These are phyloP conservation scores for Suhomyces kilbournensis DNA, from an alignment of 805 yeast species.

Conservation along the genomic window DNA sequence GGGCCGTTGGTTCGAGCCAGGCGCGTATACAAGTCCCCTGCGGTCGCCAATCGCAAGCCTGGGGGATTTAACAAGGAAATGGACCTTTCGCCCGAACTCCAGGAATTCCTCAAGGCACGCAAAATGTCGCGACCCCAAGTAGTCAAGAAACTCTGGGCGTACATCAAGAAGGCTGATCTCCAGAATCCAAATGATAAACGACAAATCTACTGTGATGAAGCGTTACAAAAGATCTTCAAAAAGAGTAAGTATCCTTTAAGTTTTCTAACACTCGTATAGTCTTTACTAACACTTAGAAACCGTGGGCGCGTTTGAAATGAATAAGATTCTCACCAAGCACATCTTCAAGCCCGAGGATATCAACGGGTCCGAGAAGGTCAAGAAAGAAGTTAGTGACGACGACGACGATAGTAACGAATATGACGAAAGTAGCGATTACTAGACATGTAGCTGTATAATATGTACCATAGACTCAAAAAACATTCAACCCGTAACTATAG, in stretches of 20 bases:
- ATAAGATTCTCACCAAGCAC: conserved; percentile 52
- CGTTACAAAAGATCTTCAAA: conserved; percentile 57
- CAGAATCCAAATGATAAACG: conserved; percentile 69
- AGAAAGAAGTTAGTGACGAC: conserved; percentile 2
- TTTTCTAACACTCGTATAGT: background rate
- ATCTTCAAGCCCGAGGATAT: conserved; percentile 38
- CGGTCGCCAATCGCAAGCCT: conserved; percentile 15
- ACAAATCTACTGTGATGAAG: conserved; percentile 62
- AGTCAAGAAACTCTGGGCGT: conserved; percentile 66
- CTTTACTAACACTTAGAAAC: conserved; percentile 19
- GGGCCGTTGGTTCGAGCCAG: conserved; percentile 21
- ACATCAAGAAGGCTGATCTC: conserved; percentile 58
- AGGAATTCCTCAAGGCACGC: conserved; percentile 41
- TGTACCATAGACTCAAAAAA: background rate
- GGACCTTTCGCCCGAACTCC: conserved; percentile 50
- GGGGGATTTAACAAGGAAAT: conserved; percentile 41
- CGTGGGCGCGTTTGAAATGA: conserved; percentile 58
- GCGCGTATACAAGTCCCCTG: conserved; percentile 4
- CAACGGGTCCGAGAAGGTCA: conserved; percentile 5
- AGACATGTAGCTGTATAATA: background rate
- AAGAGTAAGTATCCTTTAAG: conserved; percentile 31
- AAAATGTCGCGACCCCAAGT: conserved; percentile 64
- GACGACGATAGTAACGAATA: conserved; percentile 7
- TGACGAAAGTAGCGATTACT: conserved; percentile 8
- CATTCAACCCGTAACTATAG: background rate